Percentiles rank a stretch among this genome's conserved stretches.
Evolutionary conservation across 768 basidiomycete genomes (phyloP).

Genomic region (Phaeotremella skinneri): DNA sequence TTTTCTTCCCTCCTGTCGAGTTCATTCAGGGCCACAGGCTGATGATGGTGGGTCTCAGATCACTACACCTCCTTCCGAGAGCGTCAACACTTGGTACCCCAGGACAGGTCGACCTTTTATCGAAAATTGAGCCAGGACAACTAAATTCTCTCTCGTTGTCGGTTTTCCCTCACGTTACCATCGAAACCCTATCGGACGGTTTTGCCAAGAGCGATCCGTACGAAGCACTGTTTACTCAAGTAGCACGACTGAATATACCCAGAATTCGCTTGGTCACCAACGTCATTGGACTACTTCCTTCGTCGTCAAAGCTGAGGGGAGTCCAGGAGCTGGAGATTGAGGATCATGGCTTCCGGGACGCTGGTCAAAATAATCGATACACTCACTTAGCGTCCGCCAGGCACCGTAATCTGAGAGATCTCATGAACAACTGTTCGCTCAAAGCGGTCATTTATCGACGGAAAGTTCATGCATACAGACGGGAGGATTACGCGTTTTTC

Average conservation of each 20-base stretch:
- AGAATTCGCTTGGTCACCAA: constrained; percentile 1
- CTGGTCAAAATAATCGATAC: background rate
- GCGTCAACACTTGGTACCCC: background rate
- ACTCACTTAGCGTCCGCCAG: background rate
- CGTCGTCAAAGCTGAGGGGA: background rate
- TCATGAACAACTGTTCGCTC: background rate
- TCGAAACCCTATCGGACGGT: background rate
- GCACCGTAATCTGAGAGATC: background rate
- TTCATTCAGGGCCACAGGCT: background rate
- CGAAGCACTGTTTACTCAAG: background rate
- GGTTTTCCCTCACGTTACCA: background rate
- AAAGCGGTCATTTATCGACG: background rate
- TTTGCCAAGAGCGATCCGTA: background rate
- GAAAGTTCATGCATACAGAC: background rate
- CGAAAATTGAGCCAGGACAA: background rate
- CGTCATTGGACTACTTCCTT: background rate
- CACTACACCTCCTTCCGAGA: constrained; percentile 1
- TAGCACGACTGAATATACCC: background rate
- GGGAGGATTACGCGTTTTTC: background rate
- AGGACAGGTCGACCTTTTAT: background rate
- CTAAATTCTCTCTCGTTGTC: background rate
- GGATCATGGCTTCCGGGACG: constrained; percentile 5
- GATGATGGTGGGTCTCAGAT: background rate
- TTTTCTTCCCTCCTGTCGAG: too few species aligned
- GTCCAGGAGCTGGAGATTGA: background rate